Percentiles rank a stretch among this genome's conserved stretches.
These are phyloP conservation scores for Aspergillus floridensis DNA, from an alignment of 2,329 filamentous ascomycete species.

Conservation along the genomic window DNA sequence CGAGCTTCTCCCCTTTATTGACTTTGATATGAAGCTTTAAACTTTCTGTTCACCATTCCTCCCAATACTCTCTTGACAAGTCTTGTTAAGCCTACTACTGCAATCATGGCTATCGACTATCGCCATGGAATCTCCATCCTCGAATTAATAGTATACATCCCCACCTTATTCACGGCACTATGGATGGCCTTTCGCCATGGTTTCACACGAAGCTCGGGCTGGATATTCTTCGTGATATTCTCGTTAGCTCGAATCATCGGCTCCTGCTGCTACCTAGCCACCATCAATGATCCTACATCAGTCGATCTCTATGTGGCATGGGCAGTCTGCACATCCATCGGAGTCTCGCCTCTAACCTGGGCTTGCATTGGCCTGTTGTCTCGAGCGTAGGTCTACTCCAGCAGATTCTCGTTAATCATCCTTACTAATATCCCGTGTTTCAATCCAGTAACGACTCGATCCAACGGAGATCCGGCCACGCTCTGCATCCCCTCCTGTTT, in stretches of 20 bases:
- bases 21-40: neutral
- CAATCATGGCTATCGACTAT: conserved; percentile 28
- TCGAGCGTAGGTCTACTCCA: conserved; percentile 27
- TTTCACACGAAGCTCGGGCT: conserved; percentile 47
- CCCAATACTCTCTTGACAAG: neutral
- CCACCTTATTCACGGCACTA: conserved; percentile 29
- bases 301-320: conserved; percentile 41
- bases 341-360: conserved; percentile 50
- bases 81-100: neutral
- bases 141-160: conserved; percentile 38
- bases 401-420: neutral
- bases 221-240: conserved; percentile 55
- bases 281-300: conserved; percentile 42
- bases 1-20: neutral
- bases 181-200: conserved; percentile 39
- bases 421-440: conserved; percentile 1
- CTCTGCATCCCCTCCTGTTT: conserved; percentile 26
- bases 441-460: conserved; percentile 25
- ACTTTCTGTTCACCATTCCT: neutral
- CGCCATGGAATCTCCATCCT: conserved; percentile 32
- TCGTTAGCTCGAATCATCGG: conserved; percentile 53
- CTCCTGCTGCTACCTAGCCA: conserved; percentile 50
- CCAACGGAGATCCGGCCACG: conserved; percentile 15
- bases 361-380: conserved; percentile 47
- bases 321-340: conserved; percentile 47